Percentiles rank a stretch among this genome's conserved stretches.
These are phyloP conservation scores for Claviceps arundinis DNA, from an alignment of 2,329 filamentous ascomycete genomes.

Conservation along the genomic window DNA sequence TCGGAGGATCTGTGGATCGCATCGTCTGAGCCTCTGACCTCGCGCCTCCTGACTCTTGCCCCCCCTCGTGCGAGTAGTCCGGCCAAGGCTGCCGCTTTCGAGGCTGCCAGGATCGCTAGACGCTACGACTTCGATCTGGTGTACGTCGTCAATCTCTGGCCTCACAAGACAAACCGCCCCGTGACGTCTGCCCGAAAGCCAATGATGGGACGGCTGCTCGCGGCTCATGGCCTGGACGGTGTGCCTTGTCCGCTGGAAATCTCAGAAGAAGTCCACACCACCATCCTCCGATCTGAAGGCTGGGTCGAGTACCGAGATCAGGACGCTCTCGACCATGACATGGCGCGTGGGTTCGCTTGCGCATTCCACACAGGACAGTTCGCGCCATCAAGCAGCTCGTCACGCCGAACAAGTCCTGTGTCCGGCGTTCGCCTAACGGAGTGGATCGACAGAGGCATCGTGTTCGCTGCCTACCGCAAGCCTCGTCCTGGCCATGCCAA, in stretches of 20 bases:
- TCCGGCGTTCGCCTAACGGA: constrained; percentile 12
- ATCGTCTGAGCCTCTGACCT: constrained; percentile 12
- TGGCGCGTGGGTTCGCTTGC: constrained; percentile 38
- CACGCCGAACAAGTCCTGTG: constrained; percentile 13
- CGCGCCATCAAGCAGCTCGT: constrained; percentile 13
- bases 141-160: constrained; percentile 47
- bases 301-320: constrained; percentile 41
- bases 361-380: constrained; percentile 36
- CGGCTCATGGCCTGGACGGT: constrained; percentile 39
- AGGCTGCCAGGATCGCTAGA: constrained; percentile 40
- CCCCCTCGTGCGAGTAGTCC: constrained; percentile 31
- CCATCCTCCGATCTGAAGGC: constrained; percentile 32
- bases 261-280: constrained; percentile 33
- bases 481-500: constrained; percentile 25
- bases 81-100: constrained; percentile 36
- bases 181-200: constrained; percentile 9
- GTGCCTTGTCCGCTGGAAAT: constrained; percentile 40
- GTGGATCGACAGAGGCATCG: constrained; percentile 35
- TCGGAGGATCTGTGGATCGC: constrained; percentile 12
- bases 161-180: constrained; percentile 13
- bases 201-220: constrained; percentile 37
- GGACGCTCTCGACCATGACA: constrained; percentile 27
- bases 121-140: constrained; percentile 45
- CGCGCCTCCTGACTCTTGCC: constrained; percentile 28
- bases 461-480: constrained; percentile 43